Evolutionary conservation across 2,329 filamentous ascomycete genomes (phyloP), one percentile per base, ranked within the genome.

Genomic region (Lasiodiplodia citricola): DNA sequence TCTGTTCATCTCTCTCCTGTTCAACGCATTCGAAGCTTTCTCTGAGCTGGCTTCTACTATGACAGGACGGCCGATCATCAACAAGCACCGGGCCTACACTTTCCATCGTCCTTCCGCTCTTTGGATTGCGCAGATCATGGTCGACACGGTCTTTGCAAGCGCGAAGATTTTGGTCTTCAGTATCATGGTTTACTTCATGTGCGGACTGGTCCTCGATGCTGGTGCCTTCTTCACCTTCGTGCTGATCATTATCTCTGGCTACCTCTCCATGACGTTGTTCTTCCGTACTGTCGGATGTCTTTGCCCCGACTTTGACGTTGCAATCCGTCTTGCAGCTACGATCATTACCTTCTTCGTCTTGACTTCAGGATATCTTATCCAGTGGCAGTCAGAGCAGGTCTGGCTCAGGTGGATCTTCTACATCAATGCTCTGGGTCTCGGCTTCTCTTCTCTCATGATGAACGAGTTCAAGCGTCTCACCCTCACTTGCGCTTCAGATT

Each of bases 21-120:
- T 95, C 85, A 95, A 95, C 77, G 91, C 91, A n/a, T 95, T 96
- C 79, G 90, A 93, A 75, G 92, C 93, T 28, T 94, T 96, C 75
- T 88, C 90, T 0, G 93, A 96, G 78, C 81, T 97, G 0, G 91
- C 86, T 0, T 85, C 86, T 13, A 91, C 91, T 1, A 95, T 96
- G 91, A 81, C 90, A 18, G 92, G 91, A 0, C 86, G 93, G 10
- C 86, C 90, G 0, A 91, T 96, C 47, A 87, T 96, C 70, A 93
- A 94, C 77, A 96, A 96, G 77, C 93, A 96, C 79, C 89, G 91
- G 68, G 90, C 91, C 0, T 96, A 93, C 73, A 91, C 92, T 0
- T 95, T 96, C 75, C 91, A 96, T 77, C 86, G 92, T 41, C 93
- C 93, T 0, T 93, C 91, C 0, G 92, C 93, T 0, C 81, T 96